Percentiles rank a stretch among this genome's conserved stretches.
Evolutionary conservation across 2,329 filamentous ascomycete species (phyloP).

Genomic region (Pseudogymnoascus sp.): DNA sequence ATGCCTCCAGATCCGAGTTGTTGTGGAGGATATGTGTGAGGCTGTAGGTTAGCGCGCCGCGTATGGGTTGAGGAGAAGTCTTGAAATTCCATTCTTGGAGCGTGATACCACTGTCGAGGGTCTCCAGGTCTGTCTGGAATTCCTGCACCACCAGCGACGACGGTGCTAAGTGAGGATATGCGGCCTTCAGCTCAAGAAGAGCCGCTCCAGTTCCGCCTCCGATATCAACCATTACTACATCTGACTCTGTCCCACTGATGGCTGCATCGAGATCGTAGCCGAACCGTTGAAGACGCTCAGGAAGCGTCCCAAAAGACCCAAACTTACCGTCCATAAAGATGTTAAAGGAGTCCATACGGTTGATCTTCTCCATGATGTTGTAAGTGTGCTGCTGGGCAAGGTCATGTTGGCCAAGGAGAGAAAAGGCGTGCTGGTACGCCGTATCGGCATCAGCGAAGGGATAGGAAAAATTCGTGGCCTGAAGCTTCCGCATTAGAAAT

Average conservation of each 20-base stretch:
- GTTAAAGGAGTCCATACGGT: constrained; percentile 34
- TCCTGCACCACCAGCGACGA: constrained; percentile 31
- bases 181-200: constrained; percentile 31
- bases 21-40: constrained; percentile 34
- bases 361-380: constrained; percentile 30
- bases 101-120: constrained; percentile 19
- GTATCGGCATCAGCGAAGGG: constrained; percentile 30
- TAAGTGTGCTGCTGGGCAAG: constrained; percentile 30
- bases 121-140: constrained; percentile 28
- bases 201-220: constrained; percentile 33
- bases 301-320: constrained; percentile 28
- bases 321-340: constrained; percentile 35
- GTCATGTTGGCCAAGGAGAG: constrained; percentile 26
- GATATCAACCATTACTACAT: constrained; percentile 31
- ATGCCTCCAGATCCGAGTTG: constrained; percentile 30
- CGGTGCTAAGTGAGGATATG: constrained; percentile 25
- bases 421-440: constrained; percentile 31
- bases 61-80: constrained; percentile 27
- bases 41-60: constrained; percentile 29
- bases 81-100: constrained; percentile 33
- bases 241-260: constrained; percentile 17
- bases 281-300: constrained; percentile 25
- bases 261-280: constrained; percentile 30
- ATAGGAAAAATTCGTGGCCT: constrained; percentile 30
- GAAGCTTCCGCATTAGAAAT: constrained; percentile 31